These are phyloP conservation scores for Naganishia sp. DNA, from an alignment of 1,284 basidiomycete species.

Conservation along the genomic window DNA sequence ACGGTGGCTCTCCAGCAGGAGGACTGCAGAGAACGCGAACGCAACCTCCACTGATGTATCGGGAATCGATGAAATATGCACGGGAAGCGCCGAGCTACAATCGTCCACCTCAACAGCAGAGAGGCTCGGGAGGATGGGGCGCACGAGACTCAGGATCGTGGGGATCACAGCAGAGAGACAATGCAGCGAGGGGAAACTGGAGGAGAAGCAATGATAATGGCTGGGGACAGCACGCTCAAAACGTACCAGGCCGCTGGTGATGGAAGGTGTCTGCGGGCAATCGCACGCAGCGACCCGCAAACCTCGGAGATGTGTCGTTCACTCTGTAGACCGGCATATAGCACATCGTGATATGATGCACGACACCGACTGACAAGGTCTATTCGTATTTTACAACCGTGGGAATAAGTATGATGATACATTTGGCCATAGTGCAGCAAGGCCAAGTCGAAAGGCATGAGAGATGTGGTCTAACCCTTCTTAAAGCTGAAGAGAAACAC, in stretches of 20 bases:
- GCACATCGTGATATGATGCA: background rate
- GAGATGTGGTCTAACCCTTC: slow-evolving; percentile 21
- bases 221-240: slow-evolving; percentile 5
- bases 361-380: background rate
- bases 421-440: background rate
- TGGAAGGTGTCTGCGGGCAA: background rate
- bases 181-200: slow-evolving; percentile 4
- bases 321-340: too few species aligned
- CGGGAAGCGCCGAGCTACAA: background rate
- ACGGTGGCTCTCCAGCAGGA: background rate
- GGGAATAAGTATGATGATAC: background rate
- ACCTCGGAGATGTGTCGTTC: too few species aligned
- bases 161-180: slow-evolving; percentile 8
- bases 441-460: background rate
- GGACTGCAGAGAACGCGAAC: slow-evolving; percentile 19
- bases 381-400: slow-evolving; percentile 8
- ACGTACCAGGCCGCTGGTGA: slow-evolving; percentile 3
- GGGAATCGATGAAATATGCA: slow-evolving; percentile 20
- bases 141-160: background rate
- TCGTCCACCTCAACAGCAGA: slow-evolving; percentile 1
- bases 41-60: slow-evolving; percentile 13
- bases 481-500: slow-evolving; percentile 22
- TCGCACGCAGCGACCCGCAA: background rate
- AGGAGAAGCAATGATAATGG: slow-evolving; percentile 2
- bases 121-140: slow-evolving; percentile 10